Conservation (phyloP, 345 rosid species). For the Bretschneidera sinensis region DNA sequence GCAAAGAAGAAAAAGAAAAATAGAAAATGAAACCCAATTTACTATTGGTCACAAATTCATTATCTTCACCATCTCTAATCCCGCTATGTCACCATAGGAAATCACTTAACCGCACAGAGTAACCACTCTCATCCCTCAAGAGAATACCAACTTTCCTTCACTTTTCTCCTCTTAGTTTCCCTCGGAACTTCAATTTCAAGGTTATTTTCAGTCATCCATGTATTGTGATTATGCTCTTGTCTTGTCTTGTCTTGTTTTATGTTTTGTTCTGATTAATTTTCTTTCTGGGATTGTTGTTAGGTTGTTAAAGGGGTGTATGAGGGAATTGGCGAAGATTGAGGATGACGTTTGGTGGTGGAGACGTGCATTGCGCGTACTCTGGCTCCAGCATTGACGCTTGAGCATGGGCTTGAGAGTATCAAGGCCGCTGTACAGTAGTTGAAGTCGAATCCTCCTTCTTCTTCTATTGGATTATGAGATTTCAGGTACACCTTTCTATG, state of each 20-base stretch:
- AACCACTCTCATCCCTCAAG: background rate
- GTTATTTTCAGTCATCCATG: background rate
- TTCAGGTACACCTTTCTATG: constrained; percentile 44
- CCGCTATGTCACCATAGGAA: background rate
- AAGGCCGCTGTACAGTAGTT: constrained; percentile 52
- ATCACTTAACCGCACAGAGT: background rate
- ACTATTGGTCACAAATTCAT: background rate
- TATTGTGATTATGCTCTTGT: background rate
- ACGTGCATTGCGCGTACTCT: constrained; percentile 58
- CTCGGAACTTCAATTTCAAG: background rate
- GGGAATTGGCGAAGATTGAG: constrained; percentile 28
- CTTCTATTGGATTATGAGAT: constrained; percentile 50
- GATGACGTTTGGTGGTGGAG: constrained; percentile 54
- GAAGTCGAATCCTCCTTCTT: constrained; percentile 56
- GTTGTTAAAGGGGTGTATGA: constrained; percentile 29
- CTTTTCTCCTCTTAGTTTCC: background rate
- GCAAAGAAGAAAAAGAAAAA: no score
- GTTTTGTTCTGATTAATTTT: background rate
- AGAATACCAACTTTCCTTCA: background rate
- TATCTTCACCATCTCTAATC: background rate
- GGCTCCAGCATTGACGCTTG: constrained; percentile 80
- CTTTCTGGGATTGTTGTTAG: constrained; percentile 21
- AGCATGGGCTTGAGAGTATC: constrained; percentile 54
- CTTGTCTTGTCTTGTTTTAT: no score
- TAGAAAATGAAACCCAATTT: no score